Conservation (phyloP, 495 filamentous ascomycete species). For the Parachaetomium inaequale region DNA sequence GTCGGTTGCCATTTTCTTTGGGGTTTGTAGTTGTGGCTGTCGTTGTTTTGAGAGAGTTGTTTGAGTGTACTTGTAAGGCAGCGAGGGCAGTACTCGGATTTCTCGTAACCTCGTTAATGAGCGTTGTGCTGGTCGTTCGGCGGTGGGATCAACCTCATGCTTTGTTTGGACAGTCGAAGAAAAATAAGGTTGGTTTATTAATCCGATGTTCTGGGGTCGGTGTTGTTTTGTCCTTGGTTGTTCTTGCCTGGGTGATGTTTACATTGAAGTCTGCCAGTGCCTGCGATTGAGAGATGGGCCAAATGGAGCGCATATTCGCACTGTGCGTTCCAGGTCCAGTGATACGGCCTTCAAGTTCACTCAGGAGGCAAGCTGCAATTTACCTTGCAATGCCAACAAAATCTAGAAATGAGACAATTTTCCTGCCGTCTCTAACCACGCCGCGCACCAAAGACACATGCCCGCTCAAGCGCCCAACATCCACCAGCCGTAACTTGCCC, state of each 20-base stretch:
- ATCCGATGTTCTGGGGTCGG: not conserved
- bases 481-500: not conserved
- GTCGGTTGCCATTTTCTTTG: not conserved
- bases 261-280: not conserved
- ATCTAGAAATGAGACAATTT: not conserved
- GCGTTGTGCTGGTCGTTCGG: not conserved
- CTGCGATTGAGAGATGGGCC: too few relatives aligned
- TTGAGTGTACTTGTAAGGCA: not conserved
- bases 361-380: too few relatives aligned
- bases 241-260: not conserved
- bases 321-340: conserved; percentile 6
- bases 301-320: not conserved
- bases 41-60: not conserved
- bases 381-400: not conserved
- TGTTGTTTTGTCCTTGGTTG: not conserved
- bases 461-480: conserved; percentile 10
- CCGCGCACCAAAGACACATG: conserved; percentile 12
- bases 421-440: conserved; percentile 8
- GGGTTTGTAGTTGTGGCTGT: not conserved
- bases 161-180: not conserved
- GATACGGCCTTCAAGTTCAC: too few relatives aligned
- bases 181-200: not conserved
- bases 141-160: not conserved
- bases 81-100: not conserved
- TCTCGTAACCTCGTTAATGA: not conserved